These are phyloP conservation scores for Angomonas ambiguus DNA, from an alignment of 208 protist genomes.

Conservation along the genomic window DNA sequence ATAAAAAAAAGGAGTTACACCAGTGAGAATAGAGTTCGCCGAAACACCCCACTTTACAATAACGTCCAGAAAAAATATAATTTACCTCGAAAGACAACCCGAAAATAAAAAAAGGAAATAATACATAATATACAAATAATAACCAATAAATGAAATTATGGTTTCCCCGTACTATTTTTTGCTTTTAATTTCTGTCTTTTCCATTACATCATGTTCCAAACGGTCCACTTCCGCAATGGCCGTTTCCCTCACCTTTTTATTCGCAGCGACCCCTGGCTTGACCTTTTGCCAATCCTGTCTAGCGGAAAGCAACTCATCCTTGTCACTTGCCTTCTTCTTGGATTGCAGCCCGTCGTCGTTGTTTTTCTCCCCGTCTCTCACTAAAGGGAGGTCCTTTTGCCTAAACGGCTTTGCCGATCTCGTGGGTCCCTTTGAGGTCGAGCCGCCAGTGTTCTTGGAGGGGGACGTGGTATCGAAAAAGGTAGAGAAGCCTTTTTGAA, in stretches of 20 bases:
- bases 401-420: not conserved
- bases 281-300: slow-evolving; percentile 43
- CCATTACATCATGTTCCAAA: slow-evolving; percentile 10
- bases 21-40: no score
- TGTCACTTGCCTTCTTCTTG: slow-evolving; percentile 25
- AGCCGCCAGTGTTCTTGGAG: not conserved
- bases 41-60: no score
- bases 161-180: not conserved
- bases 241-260: slow-evolving; percentile 23
- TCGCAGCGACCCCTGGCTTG: slow-evolving; percentile 14
- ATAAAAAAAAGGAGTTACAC: no score
- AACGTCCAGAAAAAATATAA: not conserved
- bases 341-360: slow-evolving; percentile 22
- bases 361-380: slow-evolving; percentile 30
- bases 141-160: not conserved
- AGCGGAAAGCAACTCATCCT: slow-evolving; percentile 30
- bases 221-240: slow-evolving; percentile 19
- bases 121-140: not conserved
- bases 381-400: slow-evolving; percentile 7
- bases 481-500: slow-evolving; percentile 20
- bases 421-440: not conserved
- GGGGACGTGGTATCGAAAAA: not conserved
- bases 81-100: not conserved
- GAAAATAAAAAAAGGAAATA: slow-evolving; percentile 1
- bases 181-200: not conserved